phyloP scores from a whole-genome alignment of 176 grass and related monocot species.

The Eleusine indica region DNA sequence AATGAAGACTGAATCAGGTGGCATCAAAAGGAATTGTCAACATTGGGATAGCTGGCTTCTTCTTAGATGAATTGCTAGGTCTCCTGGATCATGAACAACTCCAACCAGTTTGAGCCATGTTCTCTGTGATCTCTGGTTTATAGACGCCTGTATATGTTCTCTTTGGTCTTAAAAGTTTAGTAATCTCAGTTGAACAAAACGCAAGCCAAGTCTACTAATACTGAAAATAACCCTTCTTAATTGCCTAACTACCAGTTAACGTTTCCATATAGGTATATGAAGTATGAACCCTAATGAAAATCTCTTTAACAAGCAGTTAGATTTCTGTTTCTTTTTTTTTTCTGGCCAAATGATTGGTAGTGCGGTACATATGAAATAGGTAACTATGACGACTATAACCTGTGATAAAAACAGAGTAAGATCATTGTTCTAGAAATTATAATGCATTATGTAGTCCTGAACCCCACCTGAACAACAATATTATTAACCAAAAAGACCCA shows the following conservation, averaged over 20 bases:
- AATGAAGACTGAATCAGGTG: not conserved
- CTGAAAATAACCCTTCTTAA: too few species aligned
- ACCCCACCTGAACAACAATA: not conserved
- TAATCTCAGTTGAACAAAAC: not conserved
- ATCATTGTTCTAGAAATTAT: not conserved
- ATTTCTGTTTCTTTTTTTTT: too few species aligned
- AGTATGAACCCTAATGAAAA: not conserved
- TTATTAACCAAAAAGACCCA: constrained; percentile 13
- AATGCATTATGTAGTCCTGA: constrained; percentile 9
- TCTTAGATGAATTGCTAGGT: not conserved
- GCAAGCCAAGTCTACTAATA: not conserved
- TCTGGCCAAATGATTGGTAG: too few species aligned
- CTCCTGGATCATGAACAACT: not conserved
- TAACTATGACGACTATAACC: not conserved
- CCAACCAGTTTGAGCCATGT: not conserved
- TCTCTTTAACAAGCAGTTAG: constrained; percentile 1
- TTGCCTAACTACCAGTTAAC: too few species aligned
- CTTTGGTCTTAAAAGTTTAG: too few species aligned
- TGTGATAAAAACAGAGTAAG: not conserved
- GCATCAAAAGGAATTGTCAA: not conserved
- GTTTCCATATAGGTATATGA: not conserved
- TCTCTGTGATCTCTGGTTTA: not conserved
- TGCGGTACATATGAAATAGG: too few species aligned
- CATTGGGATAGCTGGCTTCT: not conserved
- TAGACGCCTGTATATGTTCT: too few species aligned